phyloP scores from a whole-genome alignment of 306 rosid species.

The Ziziphus jujuba region DNA sequence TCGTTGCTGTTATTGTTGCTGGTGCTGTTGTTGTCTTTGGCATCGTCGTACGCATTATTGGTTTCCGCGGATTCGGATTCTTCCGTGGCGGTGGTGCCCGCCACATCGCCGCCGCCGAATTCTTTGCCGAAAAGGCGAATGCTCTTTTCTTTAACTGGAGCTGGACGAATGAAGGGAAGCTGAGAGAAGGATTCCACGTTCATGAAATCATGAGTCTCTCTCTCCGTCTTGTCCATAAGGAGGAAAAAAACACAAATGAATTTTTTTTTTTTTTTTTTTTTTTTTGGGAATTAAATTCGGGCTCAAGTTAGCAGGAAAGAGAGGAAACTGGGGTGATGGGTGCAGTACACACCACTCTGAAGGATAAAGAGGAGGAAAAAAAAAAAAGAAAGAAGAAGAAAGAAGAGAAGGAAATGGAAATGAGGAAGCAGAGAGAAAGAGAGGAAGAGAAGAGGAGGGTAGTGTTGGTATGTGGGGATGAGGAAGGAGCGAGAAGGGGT shows the following conservation, averaged over 20 bases:
- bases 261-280: too few relatives aligned
- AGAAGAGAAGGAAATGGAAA: not conserved
- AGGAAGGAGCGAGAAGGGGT: not conserved
- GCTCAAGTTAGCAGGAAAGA: not conserved
- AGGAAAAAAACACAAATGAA: not conserved
- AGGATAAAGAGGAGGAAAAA: not conserved
- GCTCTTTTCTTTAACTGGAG: constrained; percentile 54
- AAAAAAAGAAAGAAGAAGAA: not conserved
- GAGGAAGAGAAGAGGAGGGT: not conserved
- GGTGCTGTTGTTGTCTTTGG: constrained; percentile 35
- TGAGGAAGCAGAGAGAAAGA: not conserved
- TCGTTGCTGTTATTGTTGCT: constrained; percentile 5
- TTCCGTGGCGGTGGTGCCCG: not conserved
- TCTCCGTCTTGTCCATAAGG: constrained; percentile 71
- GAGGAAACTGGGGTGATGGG: not conserved
- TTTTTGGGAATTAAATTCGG: too few relatives aligned
- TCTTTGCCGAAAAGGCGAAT: constrained; percentile 86
- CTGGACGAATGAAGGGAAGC: constrained; percentile 90
- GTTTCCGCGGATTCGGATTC: constrained; percentile 40
- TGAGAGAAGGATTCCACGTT: constrained; percentile 93
- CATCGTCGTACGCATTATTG: constrained; percentile 23
- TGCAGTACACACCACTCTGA: not conserved
- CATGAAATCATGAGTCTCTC: constrained; percentile 91
- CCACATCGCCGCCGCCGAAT: constrained; percentile 33
- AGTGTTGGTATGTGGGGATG: constrained; percentile 11